A percentile compares a stretch with the other conserved stretches of the same genome.
Evolutionary conservation across 306 rosid genomes (phyloP).

Genomic region (Alnus rubra): DNA sequence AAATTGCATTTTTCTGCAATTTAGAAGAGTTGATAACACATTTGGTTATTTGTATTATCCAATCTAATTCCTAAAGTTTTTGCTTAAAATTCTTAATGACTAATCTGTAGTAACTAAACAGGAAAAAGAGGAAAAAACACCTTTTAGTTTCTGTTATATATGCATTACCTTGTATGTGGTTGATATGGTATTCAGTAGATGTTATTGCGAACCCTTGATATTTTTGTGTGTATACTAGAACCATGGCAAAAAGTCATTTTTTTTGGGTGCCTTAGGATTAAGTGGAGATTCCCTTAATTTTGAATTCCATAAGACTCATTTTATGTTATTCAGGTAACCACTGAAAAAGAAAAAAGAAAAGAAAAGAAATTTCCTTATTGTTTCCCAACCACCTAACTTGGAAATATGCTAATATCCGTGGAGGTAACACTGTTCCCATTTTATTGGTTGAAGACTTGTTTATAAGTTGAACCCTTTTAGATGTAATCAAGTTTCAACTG

Average conservation of each 20-base stretch:
- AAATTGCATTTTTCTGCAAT: slow-evolving; percentile 1
- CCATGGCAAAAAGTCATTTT: neutral
- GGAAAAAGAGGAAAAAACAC: neutral
- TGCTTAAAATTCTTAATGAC: slow-evolving; percentile 4
- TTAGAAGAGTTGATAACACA: neutral
- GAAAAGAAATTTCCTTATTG: neutral
- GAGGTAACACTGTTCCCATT: neutral
- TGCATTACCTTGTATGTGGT: neutral
- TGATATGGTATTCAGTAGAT: neutral
- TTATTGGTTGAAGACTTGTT: neutral
- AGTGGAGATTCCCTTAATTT: neutral
- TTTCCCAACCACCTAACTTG: neutral
- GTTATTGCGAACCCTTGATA: neutral
- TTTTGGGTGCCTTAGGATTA: neutral
- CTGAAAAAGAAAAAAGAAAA: neutral
- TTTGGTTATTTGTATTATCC: neutral
- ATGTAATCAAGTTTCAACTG: neutral
- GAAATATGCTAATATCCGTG: neutral
- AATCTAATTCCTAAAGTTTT: neutral
- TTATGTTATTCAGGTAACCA: neutral
- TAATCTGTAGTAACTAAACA: neutral
- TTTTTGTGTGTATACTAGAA: neutral
- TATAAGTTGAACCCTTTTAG: neutral
- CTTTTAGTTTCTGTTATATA: neutral
- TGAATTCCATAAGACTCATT: neutral